Conservation (phyloP, 306 rosid genomes). For the Castanea crenata region DNA sequence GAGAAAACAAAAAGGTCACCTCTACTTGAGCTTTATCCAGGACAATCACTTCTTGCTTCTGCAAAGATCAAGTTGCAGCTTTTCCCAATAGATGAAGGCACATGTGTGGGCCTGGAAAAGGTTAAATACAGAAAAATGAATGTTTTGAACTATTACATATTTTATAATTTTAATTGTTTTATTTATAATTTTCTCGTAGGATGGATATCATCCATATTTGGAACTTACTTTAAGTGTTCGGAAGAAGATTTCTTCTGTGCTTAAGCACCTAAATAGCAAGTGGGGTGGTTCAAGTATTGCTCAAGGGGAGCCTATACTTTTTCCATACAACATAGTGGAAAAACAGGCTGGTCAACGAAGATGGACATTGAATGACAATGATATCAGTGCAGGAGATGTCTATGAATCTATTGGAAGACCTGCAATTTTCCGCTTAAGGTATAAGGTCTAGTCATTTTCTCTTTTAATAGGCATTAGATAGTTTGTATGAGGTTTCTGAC, state of each 20-base stretch:
- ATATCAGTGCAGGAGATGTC: slow-evolving; percentile 53
- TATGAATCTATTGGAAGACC: slow-evolving; percentile 78
- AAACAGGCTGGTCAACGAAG: slow-evolving; percentile 39
- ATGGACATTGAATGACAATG: slow-evolving; percentile 66
- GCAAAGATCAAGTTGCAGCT: slow-evolving; percentile 75
- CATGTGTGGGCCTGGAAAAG: slow-evolving; percentile 66
- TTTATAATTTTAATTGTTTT: slow-evolving; percentile 9
- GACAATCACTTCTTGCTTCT: slow-evolving; percentile 39
- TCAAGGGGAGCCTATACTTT: slow-evolving; percentile 58
- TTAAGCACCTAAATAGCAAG: slow-evolving; percentile 68
- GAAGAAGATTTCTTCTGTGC: slow-evolving; percentile 83
- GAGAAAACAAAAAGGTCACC: slow-evolving; percentile 22
- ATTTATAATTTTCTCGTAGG: slow-evolving; percentile 43
- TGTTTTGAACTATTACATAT: slow-evolving; percentile 13
- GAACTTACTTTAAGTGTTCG: slow-evolving; percentile 70
- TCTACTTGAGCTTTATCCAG: slow-evolving; percentile 25
- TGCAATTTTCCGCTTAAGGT: slow-evolving; percentile 77
- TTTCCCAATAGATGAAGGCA: slow-evolving; percentile 69
- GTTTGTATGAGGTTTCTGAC: slow-evolving; percentile 30
- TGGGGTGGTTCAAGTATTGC: slow-evolving; percentile 74
- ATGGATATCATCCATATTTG: slow-evolving; percentile 71
- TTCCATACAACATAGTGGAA: slow-evolving; percentile 46
- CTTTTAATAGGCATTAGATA: background rate
- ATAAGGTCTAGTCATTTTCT: slow-evolving; percentile 20
- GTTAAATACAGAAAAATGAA: slow-evolving; percentile 40